Evolutionary conservation across 2,329 filamentous ascomycete species (phyloP), one percentile per base, ranked within the genome.

Genomic region (Fusarium pininemorale): DNA sequence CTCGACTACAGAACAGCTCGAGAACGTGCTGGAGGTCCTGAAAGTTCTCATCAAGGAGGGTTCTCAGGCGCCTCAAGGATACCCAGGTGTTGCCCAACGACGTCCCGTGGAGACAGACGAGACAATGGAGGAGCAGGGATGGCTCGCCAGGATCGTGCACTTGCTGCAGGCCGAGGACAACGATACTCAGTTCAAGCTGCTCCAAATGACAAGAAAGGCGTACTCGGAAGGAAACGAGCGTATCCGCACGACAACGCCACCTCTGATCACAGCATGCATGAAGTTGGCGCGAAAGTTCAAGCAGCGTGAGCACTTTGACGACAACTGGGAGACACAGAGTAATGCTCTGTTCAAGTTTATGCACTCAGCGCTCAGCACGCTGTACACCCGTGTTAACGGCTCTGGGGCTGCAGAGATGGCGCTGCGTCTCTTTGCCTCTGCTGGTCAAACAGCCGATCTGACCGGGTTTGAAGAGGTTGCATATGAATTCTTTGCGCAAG

Each of bases 401-500:
- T 86, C 91, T 14, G 93, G 93, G 32, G 93, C 94, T 18, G 94
- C 96, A 1, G 96, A 99, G 80, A 89, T 99, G 26, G 92, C 94
- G 2, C 88, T 99, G 55, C 93, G 96, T 6, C 87, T 98, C 22
- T 99, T 98, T 81, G 92, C 96, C 77, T 91, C 94, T 47, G 97
- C 95, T 79, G 96, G 96, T 28, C 95, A 98, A 84, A 93, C 97
- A 38, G 95, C 96, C 16, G 95, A 98, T 78, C 92, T 96, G 82
- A 94, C 91, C 16, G 93, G 93, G 5, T 97, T 97, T 76, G 96
- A 99, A 81, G 96, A 99, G 84, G 94, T 98, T 47, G 93, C 95
- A 16, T 99, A 99, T 82, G 96, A 99, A 81, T 99, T 97, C 85
- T 98, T 98, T 78, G 96, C 96, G 0, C 96, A 99, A 82, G 96